Conservation (phyloP, 2,329 filamentous ascomycete genomes). For the Alternaria incomplexa region DNA sequence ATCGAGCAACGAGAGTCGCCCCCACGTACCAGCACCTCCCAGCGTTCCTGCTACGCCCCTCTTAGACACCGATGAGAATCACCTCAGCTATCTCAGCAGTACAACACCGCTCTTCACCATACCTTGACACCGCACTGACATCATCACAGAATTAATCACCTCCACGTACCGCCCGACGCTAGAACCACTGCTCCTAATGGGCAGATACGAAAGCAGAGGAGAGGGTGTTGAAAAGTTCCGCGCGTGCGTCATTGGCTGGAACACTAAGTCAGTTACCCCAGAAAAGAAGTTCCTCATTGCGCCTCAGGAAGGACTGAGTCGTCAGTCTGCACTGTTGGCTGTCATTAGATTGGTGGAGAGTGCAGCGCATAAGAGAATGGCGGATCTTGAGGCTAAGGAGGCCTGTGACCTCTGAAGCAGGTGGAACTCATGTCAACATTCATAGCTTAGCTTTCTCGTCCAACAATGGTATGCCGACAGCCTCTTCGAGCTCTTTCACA, state of each 20-base stretch:
- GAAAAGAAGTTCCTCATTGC: neutral
- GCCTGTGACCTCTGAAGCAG: neutral
- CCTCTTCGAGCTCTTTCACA: slow-evolving; percentile 77
- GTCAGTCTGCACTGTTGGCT: neutral
- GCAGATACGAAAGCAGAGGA: neutral
- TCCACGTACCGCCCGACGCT: neutral
- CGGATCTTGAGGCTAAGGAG: neutral
- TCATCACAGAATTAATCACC: neutral
- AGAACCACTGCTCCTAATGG: neutral
- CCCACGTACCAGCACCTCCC: neutral
- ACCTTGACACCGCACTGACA: neutral
- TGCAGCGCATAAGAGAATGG: neutral
- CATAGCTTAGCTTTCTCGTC: slow-evolving; percentile 50
- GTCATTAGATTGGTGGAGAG: neutral
- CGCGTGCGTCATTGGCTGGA: neutral
- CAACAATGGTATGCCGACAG: slow-evolving; percentile 71
- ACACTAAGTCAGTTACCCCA: no score
- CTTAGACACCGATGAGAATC: neutral
- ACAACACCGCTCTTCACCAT: neutral
- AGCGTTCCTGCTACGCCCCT: neutral
- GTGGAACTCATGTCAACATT: neutral
- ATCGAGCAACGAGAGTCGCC: neutral
- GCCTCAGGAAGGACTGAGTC: neutral
- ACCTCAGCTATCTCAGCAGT: neutral
- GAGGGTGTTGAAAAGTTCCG: neutral